Base-by-base conservation (phyloP, 257 asterid species). In the Gentiana dahurica region DNA sequence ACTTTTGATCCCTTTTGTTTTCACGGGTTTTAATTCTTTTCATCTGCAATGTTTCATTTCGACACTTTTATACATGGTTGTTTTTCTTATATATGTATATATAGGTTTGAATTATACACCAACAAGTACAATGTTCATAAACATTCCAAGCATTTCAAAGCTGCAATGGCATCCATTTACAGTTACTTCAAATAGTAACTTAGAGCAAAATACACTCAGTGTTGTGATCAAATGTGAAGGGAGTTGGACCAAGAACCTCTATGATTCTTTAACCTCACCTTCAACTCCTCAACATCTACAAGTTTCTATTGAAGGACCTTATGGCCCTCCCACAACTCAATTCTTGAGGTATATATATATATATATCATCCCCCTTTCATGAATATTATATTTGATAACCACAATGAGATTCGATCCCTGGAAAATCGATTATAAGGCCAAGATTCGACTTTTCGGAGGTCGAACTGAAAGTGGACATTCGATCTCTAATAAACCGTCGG, bases 121-220 rank as follows among this genome's bases (percentile, higher is more conserved):
- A 5, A 85, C 95, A 6, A 88, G 97, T 60, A 80, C 79, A 15
- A 78, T 92, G 73, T 92, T 92, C 75, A 53, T 92, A 37, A 81
- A 87, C 63, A 77, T 92, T 24, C 87, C 94, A 12, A 56, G 60
- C 77, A 74, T 92, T 55, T 92, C 98, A 55, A 92, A 81, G 81
- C 72, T 88, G 54, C 98, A 92, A 51, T 92, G 98, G 98, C 98
- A 92, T 73, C 98, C 98, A 50, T 92, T 88, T 70, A 92, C 97
- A 8, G 64, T 92, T 5, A 85, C 84, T 33, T 85, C 98, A 50
- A 92, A 65, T 54, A 69, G 79, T 62, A 77, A 70, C 58, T 62
- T 88, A 56, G 97, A 92, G 58, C 82, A 79, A 12, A 93, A 87
- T 36, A 83, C 66, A 12, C 67, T 88, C 44, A 87, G 94, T 61